Conservation (phyloP, 768 basidiomycete species). For the Lyophyllum decastes region DNA sequence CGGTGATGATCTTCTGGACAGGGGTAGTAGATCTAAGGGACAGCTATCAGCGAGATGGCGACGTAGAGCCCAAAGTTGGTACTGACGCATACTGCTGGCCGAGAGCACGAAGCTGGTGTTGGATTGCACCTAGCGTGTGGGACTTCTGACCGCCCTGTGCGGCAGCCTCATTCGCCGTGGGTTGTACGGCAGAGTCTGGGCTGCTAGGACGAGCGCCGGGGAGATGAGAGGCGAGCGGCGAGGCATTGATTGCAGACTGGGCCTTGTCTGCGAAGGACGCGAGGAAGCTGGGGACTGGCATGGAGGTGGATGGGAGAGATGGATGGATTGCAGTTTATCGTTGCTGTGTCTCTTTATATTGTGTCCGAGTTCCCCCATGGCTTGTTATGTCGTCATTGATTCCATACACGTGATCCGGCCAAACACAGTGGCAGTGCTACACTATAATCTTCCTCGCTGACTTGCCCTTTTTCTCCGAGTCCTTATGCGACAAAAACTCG, state of each 20-base stretch:
- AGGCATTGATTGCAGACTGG: constrained; percentile 65
- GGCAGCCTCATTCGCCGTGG: constrained; percentile 44
- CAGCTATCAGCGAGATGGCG: constrained; percentile 9
- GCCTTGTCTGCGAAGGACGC: constrained; percentile 76
- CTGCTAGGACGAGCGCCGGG: constrained; percentile 37
- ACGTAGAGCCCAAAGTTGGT: background rate
- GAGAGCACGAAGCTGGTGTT: constrained; percentile 71
- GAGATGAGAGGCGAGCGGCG: constrained; percentile 58
- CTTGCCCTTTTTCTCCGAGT: constrained; percentile 94
- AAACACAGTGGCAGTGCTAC: constrained; percentile 28
- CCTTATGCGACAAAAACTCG: constrained; percentile 92
- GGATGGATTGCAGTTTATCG: constrained; percentile 2
- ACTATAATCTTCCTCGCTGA: constrained; percentile 76
- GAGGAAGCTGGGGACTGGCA: constrained; percentile 66
- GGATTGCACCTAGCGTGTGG: constrained; percentile 60
- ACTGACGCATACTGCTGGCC: constrained; percentile 76
- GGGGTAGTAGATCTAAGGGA: constrained; percentile 54
- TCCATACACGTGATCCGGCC: constrained; percentile 1
- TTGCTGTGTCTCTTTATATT: constrained; percentile 13
- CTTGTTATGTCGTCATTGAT: constrained; percentile 5
- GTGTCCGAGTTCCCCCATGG: constrained; percentile 2
- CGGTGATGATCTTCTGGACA: constrained; percentile 78
- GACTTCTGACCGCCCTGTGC: constrained; percentile 47
- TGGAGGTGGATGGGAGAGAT: constrained; percentile 25
- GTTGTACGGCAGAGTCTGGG: constrained; percentile 38